A percentile compares a stretch with the other conserved stretches of the same genome.
Conservation (phyloP, 2,329 filamentous ascomycete genomes). For the Monosporascus sp. region DNA sequence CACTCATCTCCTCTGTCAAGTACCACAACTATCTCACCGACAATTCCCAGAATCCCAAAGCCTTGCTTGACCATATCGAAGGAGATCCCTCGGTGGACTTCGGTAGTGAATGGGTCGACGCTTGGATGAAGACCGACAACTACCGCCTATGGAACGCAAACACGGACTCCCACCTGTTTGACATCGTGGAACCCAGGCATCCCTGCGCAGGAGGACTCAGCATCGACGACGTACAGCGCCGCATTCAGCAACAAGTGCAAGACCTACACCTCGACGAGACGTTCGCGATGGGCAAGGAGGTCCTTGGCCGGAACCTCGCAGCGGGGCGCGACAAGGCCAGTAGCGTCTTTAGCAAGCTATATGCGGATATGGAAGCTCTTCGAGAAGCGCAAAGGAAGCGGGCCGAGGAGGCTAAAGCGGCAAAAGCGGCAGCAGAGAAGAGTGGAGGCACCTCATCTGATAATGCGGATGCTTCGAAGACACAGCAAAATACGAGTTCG, state of each 20-base stretch:
- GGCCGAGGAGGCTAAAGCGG: constrained; percentile 47
- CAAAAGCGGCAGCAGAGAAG: constrained; percentile 17
- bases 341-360: constrained; percentile 79
- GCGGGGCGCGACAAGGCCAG: constrained; percentile 85
- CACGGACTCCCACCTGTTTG: constrained; percentile 84
- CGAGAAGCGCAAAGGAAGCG: constrained; percentile 66
- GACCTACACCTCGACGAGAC: constrained; percentile 91
- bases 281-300: constrained; percentile 76
- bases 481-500: constrained; percentile 40
- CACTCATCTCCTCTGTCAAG: constrained; percentile 81
- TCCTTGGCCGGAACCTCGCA: constrained; percentile 81
- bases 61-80: constrained; percentile 61
- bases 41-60: constrained; percentile 51
- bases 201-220: constrained; percentile 88
- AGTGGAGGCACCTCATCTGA: constrained; percentile 14
- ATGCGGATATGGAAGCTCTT: constrained; percentile 81
- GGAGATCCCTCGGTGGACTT: constrained; percentile 85
- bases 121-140: constrained; percentile 84
- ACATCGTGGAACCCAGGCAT: constrained; percentile 88
- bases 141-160: constrained; percentile 80
- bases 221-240: constrained; percentile 89
- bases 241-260: constrained; percentile 85
- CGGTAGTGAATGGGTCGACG: constrained; percentile 75
- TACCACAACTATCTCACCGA: constrained; percentile 67
- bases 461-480: constrained; percentile 33